phyloP scores from a whole-genome alignment of 2,329 filamentous ascomycete species.

The Rutstroemia sp. region DNA sequence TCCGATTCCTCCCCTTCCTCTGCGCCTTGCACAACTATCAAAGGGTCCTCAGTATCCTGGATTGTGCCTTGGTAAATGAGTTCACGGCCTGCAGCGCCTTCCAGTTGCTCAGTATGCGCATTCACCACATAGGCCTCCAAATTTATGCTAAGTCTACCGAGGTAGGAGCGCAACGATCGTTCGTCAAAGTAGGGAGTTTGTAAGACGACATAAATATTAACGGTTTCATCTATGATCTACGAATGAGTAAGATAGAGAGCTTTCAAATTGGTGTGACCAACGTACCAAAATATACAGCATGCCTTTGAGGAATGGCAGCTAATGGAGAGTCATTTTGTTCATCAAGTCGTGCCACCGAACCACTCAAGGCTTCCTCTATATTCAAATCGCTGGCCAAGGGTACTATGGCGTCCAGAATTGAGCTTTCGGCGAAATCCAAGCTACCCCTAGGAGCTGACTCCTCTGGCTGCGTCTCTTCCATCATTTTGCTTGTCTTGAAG shows the following conservation, averaged over 20 bases:
- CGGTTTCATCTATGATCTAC: constrained; percentile 61
- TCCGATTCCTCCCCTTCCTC: constrained; percentile 32
- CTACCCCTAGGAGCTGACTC: constrained; percentile 30
- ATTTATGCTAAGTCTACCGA: constrained; percentile 56
- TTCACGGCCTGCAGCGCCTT: constrained; percentile 44
- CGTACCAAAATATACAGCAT: constrained; percentile 67
- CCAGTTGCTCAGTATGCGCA: constrained; percentile 38
- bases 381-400: constrained; percentile 48
- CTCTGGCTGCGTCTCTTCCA: constrained; percentile 25
- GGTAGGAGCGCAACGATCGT: constrained; percentile 46
- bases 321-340: constrained; percentile 34
- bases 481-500: constrained; percentile 13
- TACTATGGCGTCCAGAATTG: constrained; percentile 53
- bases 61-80: constrained; percentile 51
- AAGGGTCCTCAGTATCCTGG: constrained; percentile 41
- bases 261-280: constrained; percentile 24
- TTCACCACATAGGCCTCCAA: constrained; percentile 61
- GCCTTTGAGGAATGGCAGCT: constrained; percentile 53
- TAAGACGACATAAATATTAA: constrained; percentile 61
- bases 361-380: constrained; percentile 44
- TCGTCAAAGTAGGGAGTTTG: constrained; percentile 55
- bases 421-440: constrained; percentile 47
- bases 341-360: constrained; percentile 32
- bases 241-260: constrained; percentile 40
- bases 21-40: constrained; percentile 38